phyloP scores from a whole-genome alignment of 495 filamentous ascomycete species.

The Chaetomium tenue region DNA sequence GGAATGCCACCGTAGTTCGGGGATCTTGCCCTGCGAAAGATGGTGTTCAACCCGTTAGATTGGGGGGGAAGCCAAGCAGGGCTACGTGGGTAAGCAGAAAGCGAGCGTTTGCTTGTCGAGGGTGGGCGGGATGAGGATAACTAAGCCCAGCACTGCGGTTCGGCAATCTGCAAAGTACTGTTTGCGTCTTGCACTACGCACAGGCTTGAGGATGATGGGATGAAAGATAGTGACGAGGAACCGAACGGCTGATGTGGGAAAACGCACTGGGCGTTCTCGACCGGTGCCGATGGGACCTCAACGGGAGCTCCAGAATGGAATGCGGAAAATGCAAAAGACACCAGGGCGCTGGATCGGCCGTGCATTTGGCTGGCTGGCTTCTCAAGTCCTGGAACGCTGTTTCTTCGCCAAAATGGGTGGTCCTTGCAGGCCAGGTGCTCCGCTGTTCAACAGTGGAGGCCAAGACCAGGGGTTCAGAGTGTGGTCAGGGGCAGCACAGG shows the following conservation, averaged over 20 bases:
- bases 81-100: not conserved
- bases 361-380: conserved; percentile 6
- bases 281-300: not conserved
- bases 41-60: not conserved
- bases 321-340: not conserved
- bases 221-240: not conserved
- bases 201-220: not conserved
- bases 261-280: not conserved
- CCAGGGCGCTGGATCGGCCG: conserved; percentile 4
- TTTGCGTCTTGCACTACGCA: not conserved
- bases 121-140: not conserved
- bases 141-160: not conserved
- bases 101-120: not conserved
- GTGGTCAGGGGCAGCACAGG: conserved; percentile 22
- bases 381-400: conserved; percentile 2
- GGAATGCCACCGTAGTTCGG: not conserved
- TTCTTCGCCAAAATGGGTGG: conserved; percentile 9
- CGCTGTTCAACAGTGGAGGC: conserved; percentile 13
- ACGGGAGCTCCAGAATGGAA: conserved; percentile 1
- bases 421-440: conserved; percentile 11
- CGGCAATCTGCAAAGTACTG: not conserved
- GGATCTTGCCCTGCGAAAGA: not conserved
- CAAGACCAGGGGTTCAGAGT: conserved; percentile 22
- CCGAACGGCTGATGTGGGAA: not conserved
- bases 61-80: not conserved